Percentiles rank a stretch among this genome's conserved stretches.
phyloP scores from a whole-genome alignment of 176 grass and related monocot genomes.

The Oryza nivara region DNA sequence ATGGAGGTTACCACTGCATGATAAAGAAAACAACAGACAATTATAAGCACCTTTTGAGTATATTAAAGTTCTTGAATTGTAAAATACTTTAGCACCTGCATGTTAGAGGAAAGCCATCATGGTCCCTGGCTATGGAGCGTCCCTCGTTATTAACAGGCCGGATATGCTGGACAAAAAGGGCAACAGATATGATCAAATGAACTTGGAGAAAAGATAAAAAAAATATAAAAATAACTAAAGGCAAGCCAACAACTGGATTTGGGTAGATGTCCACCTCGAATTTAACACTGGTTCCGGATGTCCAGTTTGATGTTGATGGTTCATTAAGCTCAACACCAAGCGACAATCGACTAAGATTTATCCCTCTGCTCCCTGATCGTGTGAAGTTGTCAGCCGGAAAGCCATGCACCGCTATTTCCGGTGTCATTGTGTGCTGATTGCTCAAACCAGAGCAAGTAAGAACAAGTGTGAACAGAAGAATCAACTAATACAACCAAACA shows the following conservation, averaged over 20 bases:
- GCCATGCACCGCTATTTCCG: slow-evolving; percentile 92
- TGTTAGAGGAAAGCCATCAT: slow-evolving; percentile 91
- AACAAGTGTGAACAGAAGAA: slow-evolving; percentile 16
- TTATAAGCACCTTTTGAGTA: not conserved
- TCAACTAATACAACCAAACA: not conserved
- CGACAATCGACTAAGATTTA: slow-evolving; percentile 83
- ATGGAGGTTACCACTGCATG: slow-evolving; percentile 76
- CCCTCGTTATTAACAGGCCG: slow-evolving; percentile 91
- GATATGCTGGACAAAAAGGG: slow-evolving; percentile 59
- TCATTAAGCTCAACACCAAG: slow-evolving; percentile 88
- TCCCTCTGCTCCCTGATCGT: slow-evolving; percentile 70
- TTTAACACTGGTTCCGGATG: slow-evolving; percentile 83
- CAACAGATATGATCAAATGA: not conserved
- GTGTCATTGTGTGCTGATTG: slow-evolving; percentile 86
- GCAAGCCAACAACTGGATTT: slow-evolving; percentile 1
- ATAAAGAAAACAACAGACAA: slow-evolving; percentile 25
- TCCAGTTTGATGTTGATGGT: slow-evolving; percentile 92
- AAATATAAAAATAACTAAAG: slow-evolving; percentile 11
- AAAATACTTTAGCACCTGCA: slow-evolving; percentile 67
- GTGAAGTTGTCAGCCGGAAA: slow-evolving; percentile 86
- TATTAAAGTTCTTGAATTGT: not conserved
- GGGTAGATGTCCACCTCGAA: slow-evolving; percentile 63
- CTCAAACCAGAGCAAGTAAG: slow-evolving; percentile 46
- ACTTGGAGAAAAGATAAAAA: slow-evolving; percentile 3
- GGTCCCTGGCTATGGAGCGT: slow-evolving; percentile 69